Base-by-base conservation (phyloP, 2,329 filamentous ascomycete genomes). In the Pseudogymnoascus sp. region DNA sequence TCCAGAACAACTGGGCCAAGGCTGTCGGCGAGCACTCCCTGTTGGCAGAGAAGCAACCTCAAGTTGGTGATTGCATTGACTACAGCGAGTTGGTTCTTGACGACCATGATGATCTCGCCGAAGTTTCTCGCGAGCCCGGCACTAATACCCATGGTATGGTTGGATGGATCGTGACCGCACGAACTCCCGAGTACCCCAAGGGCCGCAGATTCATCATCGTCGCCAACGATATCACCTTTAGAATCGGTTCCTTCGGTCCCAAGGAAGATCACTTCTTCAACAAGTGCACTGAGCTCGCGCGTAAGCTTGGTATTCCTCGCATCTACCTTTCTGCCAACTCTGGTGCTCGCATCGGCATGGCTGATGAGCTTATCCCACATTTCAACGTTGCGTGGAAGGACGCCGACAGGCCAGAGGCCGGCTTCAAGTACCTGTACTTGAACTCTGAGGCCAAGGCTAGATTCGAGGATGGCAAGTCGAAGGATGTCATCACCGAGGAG, bases 311-410 rank as follows among this genome's bases (percentile, higher is more conserved):
- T 40, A 96, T 99, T 72, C 95, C 95, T 23, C 90, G 95, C 70
- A 93, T 99, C 75, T 99, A 99, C 79, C 82, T 99, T 65, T 99
- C 95, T 75, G 95, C 95, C 75, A 99, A 99, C 84, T 99, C 95
- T 65, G 95, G 95, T 84, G 95, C 95, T 69, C 93, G 95, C 73
- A 91, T 99, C 71, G 95, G 95, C 73, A 89, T 99, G 77, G 95
- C 95, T 66, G 93, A 96, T 70, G 95, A 97, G 82, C 82, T 99
- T 67, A 96, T 99, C 77, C 93, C 93, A 23, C 89, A 96, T 81
- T 97, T 97, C 84, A 95, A 90, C 68, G 93, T 97, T 63, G 95
- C 93, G 2, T 99, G 93, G 93, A 97, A 96, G 75, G 89, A 97
- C 70, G 78, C 84, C 2, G 78, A 78, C 67, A 92, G 87, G 75